Percentiles rank a stretch among this genome's conserved stretches.
phyloP scores from a whole-genome alignment of 306 rosid genomes.

The Cyclanthera cordifolia region DNA sequence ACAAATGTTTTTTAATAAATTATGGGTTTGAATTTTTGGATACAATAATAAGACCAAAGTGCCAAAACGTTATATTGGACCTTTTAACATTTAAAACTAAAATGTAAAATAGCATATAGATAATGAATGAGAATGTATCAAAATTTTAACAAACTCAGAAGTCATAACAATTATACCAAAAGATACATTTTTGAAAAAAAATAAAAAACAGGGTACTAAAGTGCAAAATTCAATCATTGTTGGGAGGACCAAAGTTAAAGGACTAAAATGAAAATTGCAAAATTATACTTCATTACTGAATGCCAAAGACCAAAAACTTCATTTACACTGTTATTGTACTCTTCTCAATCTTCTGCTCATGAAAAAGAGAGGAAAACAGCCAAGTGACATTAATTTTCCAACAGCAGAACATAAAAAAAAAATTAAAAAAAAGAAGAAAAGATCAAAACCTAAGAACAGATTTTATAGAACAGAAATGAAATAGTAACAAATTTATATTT shows the following conservation, averaged over 20 bases:
- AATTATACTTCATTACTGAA: background rate
- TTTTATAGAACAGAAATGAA: background rate
- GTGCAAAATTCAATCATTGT: background rate
- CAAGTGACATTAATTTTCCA: background rate
- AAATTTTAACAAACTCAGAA: too few species aligned
- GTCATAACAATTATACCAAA: too few species aligned
- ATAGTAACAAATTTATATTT: background rate
- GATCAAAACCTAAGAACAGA: background rate
- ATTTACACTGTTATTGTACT: background rate
- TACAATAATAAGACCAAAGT: background rate
- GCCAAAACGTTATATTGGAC: too few species aligned
- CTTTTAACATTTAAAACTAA: too few species aligned
- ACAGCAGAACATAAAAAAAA: background rate
- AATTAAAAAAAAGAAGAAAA: too few species aligned
- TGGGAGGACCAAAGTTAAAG: background rate
- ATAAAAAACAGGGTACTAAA: background rate
- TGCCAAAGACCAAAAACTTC: background rate
- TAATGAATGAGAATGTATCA: too few species aligned
- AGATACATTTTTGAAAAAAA: too few species aligned
- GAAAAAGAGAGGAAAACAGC: background rate
- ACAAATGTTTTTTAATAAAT: too few species aligned
- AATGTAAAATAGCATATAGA: too few species aligned
- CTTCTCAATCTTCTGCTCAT: background rate
- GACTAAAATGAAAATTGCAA: background rate
- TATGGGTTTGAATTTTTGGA: background rate